Percentiles rank a stretch among this genome's conserved stretches.
Conservation (phyloP, 2,329 filamentous ascomycete species). For the Tolypocladium nubicola region DNA sequence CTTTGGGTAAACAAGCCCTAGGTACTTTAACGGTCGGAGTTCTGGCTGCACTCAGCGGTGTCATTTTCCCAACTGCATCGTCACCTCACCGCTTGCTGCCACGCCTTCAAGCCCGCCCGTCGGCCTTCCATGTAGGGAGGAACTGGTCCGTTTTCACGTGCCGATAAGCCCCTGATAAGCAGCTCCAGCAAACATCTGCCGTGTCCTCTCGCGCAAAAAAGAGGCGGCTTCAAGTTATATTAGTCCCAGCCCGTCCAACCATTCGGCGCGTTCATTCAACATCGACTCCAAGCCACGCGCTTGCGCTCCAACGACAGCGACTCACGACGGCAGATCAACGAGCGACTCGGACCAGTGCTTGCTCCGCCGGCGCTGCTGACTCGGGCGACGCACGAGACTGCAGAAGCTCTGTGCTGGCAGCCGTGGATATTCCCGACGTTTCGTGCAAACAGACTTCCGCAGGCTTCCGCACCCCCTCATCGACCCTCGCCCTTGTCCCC, state of each 20-base stretch:
- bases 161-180: conserved; percentile 2
- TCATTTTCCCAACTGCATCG: neutral
- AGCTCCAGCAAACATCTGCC: neutral
- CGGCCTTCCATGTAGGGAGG: neutral
- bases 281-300: neutral
- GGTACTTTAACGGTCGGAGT: neutral
- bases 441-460: neutral
- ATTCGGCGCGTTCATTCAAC: neutral
- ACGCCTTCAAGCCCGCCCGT: neutral
- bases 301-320: neutral
- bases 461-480: neutral
- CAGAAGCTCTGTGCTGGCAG: neutral
- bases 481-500: neutral
- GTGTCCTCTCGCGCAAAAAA: neutral
- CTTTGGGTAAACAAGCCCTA: neutral
- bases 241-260: neutral
- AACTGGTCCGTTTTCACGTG: neutral
- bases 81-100: neutral
- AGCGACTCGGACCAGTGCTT: neutral
- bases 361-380: neutral
- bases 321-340: neutral
- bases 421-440: neutral
- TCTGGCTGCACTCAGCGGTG: neutral
- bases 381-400: neutral
- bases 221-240: neutral